Base-by-base conservation (phyloP, 176 grass and related monocot species). In the Raddia guianensis region DNA sequence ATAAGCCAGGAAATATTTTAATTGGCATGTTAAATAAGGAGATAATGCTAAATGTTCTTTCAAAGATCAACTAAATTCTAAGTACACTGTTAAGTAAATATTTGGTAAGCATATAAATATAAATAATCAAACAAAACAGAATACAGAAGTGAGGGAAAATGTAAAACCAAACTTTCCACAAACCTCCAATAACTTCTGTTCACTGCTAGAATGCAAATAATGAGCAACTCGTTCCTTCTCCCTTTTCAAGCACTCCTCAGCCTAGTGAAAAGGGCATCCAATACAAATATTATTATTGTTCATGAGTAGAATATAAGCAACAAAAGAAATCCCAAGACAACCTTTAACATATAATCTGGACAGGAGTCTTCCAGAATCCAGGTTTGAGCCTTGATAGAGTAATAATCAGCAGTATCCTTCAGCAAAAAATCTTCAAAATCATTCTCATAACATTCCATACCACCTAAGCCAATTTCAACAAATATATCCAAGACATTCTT, bases 161-260 rank as follows among this genome's bases (percentile, higher is more conserved):
- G 45, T 32, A 73, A 60, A 16, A 73, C 18, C 68, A 18, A 60
- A 61, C 43, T 61, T 49, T 72, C 37, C 72, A 86, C 75, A 80
- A 59, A 98, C 95, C 92, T 98, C 92, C 78, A 98, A 71, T 55
- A 98, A 80, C 71, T 98, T 98, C 20, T 77, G 92, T 75, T 95
- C 95, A 54, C 88, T 98, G 57, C 86, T 95, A 70, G 81, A 89
- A 82, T 98, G 95, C 81, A 98, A 89, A 89, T 95, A 98, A 83
- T 98, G 86, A 68, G 66, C 75, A 84, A 98, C 90, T 71, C 95
- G 88, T 3, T 95, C 95, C 64, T 98, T 98, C 85, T 98, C 95
- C 66, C 79, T 84, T 81, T 89, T 91, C 81, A 98, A 77, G 62
- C 92, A 95, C 67, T 98, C 92, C 86, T 98, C 95, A 45, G 88